A percentile compares a stretch with the other conserved stretches of the same genome.
Evolutionary conservation across 768 basidiomycete species (phyloP).

Genomic region (Austroboletus eburneus): DNA sequence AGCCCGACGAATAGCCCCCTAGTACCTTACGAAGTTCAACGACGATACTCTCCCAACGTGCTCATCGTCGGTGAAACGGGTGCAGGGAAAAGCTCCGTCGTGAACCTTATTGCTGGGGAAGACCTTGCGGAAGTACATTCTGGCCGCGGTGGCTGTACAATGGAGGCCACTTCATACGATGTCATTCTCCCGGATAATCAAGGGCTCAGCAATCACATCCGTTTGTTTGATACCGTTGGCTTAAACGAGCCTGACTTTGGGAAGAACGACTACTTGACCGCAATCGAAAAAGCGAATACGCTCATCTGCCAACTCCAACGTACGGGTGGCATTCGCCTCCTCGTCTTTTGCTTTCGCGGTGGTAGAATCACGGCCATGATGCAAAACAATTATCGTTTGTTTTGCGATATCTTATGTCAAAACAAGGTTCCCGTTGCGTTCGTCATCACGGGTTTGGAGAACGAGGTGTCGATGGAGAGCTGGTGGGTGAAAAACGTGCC

Average conservation of each 20-base stretch:
- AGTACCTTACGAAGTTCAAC: conserved; percentile 18
- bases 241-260: conserved; percentile 25
- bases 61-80: conserved; percentile 35
- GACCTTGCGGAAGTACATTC: conserved; percentile 27
- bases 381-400: conserved; percentile 32
- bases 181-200: conserved; percentile 16
- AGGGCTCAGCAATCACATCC: conserved; percentile 18
- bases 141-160: conserved; percentile 34
- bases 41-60: conserved; percentile 32
- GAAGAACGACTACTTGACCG: conserved; percentile 24
- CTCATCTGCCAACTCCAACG: conserved; percentile 37
- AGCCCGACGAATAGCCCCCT: no score
- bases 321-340: conserved; percentile 30
- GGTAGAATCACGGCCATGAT: conserved; percentile 28
- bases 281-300: conserved; percentile 29
- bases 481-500: conserved; percentile 34
- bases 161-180: conserved; percentile 26
- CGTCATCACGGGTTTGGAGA: conserved; percentile 32
- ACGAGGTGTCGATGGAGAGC: conserved; percentile 29
- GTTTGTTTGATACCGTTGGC: no score
- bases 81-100: conserved; percentile 37
- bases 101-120: conserved; percentile 36
- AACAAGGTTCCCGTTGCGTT: conserved; percentile 29
- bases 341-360: conserved; percentile 33
- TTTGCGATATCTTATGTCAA: conserved; percentile 30